Evolutionary conservation across 2,329 filamentous ascomycete genomes (phyloP).

Genomic region (Apiospora marii): DNA sequence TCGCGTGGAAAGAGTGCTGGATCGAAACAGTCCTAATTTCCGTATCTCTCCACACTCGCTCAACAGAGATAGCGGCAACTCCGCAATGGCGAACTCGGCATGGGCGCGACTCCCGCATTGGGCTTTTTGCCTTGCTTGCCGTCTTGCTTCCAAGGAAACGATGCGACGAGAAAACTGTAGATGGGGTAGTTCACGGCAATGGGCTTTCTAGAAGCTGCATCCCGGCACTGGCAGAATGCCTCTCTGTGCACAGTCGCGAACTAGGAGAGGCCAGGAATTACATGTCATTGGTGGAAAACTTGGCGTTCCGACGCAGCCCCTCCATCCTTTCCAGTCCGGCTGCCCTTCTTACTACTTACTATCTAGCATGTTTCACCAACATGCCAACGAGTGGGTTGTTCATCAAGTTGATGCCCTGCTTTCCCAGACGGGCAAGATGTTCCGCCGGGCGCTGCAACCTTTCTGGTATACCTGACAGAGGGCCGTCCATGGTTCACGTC

Average conservation of each 20-base stretch:
- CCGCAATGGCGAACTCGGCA: too few species aligned
- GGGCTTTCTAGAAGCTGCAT: too few species aligned
- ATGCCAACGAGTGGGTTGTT: neutral
- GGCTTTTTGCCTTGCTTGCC: too few species aligned
- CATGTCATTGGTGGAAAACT: slow-evolving; percentile 2
- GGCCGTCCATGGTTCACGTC: neutral
- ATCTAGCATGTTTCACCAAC: slow-evolving; percentile 4
- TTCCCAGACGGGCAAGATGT: slow-evolving; percentile 11
- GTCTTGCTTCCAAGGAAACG: too few species aligned
- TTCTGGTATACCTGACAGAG: neutral
- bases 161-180: too few species aligned
- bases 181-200: too few species aligned
- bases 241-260: too few species aligned
- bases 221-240: neutral
- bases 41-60: too few species aligned
- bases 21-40: too few species aligned
- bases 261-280: neutral
- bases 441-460: neutral
- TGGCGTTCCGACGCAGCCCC: neutral
- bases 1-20: too few species aligned
- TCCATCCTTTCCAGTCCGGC: neutral
- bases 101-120: too few species aligned
- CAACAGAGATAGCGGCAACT: too few species aligned
- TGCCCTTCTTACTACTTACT: neutral
- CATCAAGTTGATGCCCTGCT: neutral